Evolutionary conservation across 1,284 basidiomycete species (phyloP).

Genomic region (Porogramme epimiltina): DNA sequence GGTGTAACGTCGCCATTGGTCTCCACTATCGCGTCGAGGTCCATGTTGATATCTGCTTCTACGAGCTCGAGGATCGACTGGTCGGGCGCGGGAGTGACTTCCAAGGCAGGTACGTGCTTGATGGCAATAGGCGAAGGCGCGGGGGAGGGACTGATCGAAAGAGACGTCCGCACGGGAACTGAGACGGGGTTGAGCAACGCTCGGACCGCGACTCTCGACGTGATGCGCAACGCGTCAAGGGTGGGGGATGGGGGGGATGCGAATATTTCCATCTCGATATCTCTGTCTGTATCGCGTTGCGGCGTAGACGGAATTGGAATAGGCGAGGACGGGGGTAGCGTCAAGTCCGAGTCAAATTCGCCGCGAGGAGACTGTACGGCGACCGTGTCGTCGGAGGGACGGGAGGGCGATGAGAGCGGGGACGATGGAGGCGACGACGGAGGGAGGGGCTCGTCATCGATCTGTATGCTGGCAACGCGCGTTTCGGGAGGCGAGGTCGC

Average conservation of each 20-base stretch:
- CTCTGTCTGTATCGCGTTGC: neutral
- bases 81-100: too few relatives aligned
- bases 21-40: neutral
- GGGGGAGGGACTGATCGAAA: too few relatives aligned
- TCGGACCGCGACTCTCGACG: slow-evolving; percentile 13
- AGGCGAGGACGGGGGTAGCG: slow-evolving; percentile 16
- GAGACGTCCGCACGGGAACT: neutral
- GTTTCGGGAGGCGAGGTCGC: neutral
- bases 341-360: neutral
- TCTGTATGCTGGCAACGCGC: neutral
- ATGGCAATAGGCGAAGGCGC: too few relatives aligned
- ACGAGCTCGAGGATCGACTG: too few relatives aligned
- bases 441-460: slow-evolving; percentile 12
- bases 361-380: neutral
- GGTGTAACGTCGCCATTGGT: slow-evolving; percentile 10
- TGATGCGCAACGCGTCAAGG: slow-evolving; percentile 17
- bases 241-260: slow-evolving; percentile 22
- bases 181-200: slow-evolving; percentile 14
- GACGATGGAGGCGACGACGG: slow-evolving; percentile 16
- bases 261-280: slow-evolving; percentile 7
- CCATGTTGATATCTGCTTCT: too few relatives aligned
- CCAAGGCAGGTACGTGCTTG: too few relatives aligned
- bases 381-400: slow-evolving; percentile 6
- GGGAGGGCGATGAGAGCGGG: slow-evolving; percentile 7
- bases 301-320: slow-evolving; percentile 11